A percentile compares a stretch with the other conserved stretches of the same genome.
Conservation (phyloP, 2,329 filamentous ascomycete species). For the Pseudogymnoascus sp. region DNA sequence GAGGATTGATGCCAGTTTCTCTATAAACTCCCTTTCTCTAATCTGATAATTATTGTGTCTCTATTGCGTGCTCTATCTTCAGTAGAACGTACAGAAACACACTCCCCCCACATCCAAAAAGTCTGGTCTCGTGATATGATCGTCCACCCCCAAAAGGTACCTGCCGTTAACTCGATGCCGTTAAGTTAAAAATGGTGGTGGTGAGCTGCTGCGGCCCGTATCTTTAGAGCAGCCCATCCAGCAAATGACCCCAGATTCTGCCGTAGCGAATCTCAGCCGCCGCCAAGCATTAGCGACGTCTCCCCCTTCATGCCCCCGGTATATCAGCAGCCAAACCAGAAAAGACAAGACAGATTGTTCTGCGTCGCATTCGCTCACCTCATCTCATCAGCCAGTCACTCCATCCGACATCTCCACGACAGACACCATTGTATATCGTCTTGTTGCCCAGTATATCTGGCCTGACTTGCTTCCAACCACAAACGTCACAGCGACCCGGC, state of each 20-base stretch:
- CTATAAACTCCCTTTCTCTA: not conserved
- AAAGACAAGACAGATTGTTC: not conserved
- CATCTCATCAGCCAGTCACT: not conserved
- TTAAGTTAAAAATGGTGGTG: not conserved
- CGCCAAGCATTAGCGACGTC: conserved; percentile 9
- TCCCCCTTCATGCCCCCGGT: conserved; percentile 1
- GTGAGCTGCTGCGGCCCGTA: conserved; percentile 6
- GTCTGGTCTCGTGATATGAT: conserved; percentile 8
- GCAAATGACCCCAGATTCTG: not conserved
- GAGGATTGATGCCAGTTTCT: not conserved
- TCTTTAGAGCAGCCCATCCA: not conserved
- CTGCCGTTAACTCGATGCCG: conserved; percentile 5
- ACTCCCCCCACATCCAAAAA: not conserved
- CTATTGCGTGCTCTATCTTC: not conserved
- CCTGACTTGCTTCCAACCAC: not conserved
- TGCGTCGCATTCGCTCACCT: not conserved
- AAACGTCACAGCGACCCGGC: not conserved
- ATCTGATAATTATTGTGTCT: not conserved
- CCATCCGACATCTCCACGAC: not conserved
- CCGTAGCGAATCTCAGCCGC: conserved; percentile 4
- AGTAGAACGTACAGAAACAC: not conserved
- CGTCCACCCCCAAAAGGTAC: not conserved
- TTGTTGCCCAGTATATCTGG: not conserved
- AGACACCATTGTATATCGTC: not conserved
- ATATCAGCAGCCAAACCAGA: not conserved